phyloP scores from a whole-genome alignment of 2,329 filamentous ascomycete genomes.

The Hymenoscyphus salicellus region DNA sequence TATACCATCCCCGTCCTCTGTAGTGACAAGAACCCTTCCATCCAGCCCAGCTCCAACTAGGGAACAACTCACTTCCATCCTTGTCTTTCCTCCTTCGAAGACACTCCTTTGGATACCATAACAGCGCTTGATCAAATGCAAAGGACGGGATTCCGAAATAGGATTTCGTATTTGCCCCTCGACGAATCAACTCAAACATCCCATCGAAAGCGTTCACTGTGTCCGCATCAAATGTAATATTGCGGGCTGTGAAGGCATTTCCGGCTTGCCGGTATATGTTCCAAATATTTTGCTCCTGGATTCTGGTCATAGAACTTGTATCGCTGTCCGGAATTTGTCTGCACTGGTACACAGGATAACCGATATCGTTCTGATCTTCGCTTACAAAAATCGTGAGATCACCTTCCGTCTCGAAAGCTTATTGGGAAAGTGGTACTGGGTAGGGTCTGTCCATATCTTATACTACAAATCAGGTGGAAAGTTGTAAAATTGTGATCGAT shows the following conservation, averaged over 20 bases:
- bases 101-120: no score
- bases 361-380: background rate
- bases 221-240: background rate
- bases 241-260: background rate
- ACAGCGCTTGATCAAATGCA: no score
- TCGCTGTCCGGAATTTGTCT: background rate
- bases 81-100: no score
- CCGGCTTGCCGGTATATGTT: background rate
- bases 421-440: background rate
- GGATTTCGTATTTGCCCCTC: background rate
- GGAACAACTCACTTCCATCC: background rate
- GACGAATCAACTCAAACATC: background rate
- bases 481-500: background rate
- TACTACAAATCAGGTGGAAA: background rate
- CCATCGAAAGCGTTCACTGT: background rate
- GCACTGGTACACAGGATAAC: background rate
- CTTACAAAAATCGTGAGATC: background rate
- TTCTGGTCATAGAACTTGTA: background rate
- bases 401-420: background rate
- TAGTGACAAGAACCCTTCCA: background rate
- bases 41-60: background rate
- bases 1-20: background rate
- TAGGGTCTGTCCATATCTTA: background rate
- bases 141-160: no score
- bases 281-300: background rate